Conservation (phyloP, 2,329 filamentous ascomycete genomes). For the Scedosporium aurantiacum region DNA sequence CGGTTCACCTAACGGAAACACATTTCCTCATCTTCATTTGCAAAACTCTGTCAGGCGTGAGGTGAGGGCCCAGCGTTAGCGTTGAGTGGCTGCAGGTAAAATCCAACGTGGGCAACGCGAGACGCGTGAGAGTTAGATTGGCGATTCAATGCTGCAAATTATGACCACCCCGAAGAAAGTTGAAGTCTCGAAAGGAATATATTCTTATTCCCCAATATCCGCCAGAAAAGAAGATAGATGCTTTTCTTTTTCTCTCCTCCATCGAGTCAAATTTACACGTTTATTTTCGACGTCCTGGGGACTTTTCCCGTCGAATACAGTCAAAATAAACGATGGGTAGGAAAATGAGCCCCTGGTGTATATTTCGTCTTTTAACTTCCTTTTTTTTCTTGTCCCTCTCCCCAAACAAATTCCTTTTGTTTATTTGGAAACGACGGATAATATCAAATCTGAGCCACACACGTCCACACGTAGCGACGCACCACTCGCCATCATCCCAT, state of each 20-base stretch:
- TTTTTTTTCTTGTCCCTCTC: background rate
- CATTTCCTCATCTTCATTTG: background rate
- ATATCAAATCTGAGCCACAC: background rate
- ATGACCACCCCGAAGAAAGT: background rate
- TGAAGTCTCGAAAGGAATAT: too few species aligned
- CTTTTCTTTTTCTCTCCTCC: too few species aligned
- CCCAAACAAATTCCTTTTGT: background rate
- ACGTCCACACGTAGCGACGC: background rate
- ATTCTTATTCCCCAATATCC: too few species aligned
- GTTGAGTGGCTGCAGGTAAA: background rate
- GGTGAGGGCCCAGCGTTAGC: background rate
- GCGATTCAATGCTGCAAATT: background rate
- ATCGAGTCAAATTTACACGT: background rate
- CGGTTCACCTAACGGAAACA: too few species aligned
- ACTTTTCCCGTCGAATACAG: background rate
- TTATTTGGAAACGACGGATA: background rate
- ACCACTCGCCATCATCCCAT: background rate
- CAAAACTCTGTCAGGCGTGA: background rate
- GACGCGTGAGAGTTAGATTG: conserved; percentile 4
- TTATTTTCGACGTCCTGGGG: background rate
- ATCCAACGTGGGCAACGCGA: background rate
- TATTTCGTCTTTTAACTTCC: too few species aligned
- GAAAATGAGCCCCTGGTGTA: background rate
- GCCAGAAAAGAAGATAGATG: too few species aligned
- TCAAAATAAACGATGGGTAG: background rate